These are phyloP conservation scores for Pseudoscleropodium purum DNA, from an alignment of 225 moss, liverwort and hornwort species.

Conservation along the genomic window DNA sequence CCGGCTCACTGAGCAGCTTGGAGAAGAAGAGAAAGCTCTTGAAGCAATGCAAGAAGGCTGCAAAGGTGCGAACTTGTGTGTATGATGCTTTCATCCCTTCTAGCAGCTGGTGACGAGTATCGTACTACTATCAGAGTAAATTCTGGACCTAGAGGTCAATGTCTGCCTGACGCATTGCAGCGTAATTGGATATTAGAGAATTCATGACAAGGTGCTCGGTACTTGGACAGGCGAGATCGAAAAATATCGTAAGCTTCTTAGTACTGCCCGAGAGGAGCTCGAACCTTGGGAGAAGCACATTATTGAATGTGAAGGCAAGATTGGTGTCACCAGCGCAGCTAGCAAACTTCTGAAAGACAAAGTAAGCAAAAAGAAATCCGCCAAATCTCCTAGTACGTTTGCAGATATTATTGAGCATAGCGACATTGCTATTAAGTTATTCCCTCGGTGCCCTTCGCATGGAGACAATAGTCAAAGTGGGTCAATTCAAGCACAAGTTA, in stretches of 20 bases:
- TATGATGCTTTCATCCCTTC: background rate
- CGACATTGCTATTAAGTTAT: background rate
- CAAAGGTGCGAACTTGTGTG: constrained; percentile 42
- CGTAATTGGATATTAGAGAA: background rate
- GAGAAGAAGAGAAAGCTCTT: constrained; percentile 71
- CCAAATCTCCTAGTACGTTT: background rate
- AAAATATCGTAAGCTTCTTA: constrained; percentile 55
- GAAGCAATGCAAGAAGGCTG: constrained; percentile 74
- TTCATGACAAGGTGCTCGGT: background rate
- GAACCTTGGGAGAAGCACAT: constrained; percentile 94
- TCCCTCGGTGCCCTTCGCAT: background rate
- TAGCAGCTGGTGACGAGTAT: background rate
- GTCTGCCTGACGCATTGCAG: background rate
- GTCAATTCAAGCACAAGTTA: background rate
- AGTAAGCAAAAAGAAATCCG: constrained; percentile 24
- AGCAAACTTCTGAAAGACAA: constrained; percentile 83
- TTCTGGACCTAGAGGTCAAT: background rate
- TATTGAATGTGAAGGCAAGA: constrained; percentile 79
- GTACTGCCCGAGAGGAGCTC: constrained; percentile 60
- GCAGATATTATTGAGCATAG: background rate
- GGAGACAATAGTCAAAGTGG: background rate
- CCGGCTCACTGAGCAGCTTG: constrained; percentile 55
- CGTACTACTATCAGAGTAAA: background rate
- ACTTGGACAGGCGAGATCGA: constrained; percentile 65
- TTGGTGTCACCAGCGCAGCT: constrained; percentile 63